A percentile compares a stretch with the other conserved stretches of the same genome.
Evolutionary conservation across 2,329 filamentous ascomycete genomes (phyloP).

Genomic region (Herpomyces periplanetae): DNA sequence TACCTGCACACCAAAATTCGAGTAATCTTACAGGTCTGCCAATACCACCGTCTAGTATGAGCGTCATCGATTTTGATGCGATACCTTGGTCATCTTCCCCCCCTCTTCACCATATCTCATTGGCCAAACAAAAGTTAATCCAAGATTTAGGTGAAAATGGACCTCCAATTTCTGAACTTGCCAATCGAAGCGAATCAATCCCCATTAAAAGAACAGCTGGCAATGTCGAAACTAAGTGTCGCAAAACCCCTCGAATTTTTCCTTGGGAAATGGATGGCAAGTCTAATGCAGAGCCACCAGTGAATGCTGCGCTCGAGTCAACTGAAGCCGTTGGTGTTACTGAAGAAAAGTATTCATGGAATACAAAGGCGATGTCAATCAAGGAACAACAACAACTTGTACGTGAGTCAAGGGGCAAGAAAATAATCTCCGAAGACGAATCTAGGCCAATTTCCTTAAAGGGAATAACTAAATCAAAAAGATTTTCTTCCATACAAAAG

Average conservation of each 20-base stretch:
- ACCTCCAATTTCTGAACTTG: slow-evolving; percentile 2
- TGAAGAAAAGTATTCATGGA: slow-evolving; percentile 31
- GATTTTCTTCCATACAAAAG: slow-evolving; percentile 11
- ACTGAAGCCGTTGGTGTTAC: too few species aligned
- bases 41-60: too few species aligned
- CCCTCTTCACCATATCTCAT: too few species aligned
- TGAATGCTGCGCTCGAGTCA: too few species aligned
- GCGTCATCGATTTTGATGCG: too few species aligned
- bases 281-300: slow-evolving; percentile 6
- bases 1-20: too few species aligned
- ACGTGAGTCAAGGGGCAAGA: slow-evolving; percentile 39
- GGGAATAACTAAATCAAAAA: slow-evolving; percentile 10
- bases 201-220: slow-evolving; percentile 2
- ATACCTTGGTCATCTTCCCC: too few species aligned
- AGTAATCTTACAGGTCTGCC: too few species aligned
- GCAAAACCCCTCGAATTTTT: slow-evolving; percentile 7
- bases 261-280: slow-evolving; percentile 9
- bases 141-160: too few species aligned
- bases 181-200: slow-evolving; percentile 8
- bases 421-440: slow-evolving; percentile 24
- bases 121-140: too few species aligned
- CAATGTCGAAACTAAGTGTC: slow-evolving; percentile 3
- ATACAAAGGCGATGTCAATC: slow-evolving; percentile 28
- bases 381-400: slow-evolving; percentile 50
- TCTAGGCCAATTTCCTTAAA: slow-evolving; percentile 12